phyloP scores from a whole-genome alignment of 1,139 yeast species.

The Pichia norvegensis region DNA sequence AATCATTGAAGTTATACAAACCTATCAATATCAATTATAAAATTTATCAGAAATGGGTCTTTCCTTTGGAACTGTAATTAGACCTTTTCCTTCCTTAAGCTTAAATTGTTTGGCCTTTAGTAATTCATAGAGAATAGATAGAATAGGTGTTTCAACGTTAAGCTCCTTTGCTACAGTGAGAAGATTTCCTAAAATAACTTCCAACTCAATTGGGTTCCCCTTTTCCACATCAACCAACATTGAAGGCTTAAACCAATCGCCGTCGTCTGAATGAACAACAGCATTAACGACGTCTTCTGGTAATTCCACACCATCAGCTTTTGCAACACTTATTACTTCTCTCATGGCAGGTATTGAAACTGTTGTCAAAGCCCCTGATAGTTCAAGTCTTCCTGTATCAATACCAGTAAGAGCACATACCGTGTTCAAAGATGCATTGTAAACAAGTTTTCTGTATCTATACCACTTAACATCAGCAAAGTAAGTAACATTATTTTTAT shows the following conservation, averaged over 20 bases:
- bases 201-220: conserved; percentile 47
- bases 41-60: conserved; percentile 16
- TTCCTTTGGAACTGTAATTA: conserved; percentile 26
- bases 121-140: conserved; percentile 33
- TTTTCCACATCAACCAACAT: conserved; percentile 49
- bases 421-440: conserved; percentile 48
- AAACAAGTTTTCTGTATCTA: conserved; percentile 48
- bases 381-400: conserved; percentile 37
- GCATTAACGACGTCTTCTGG: conserved; percentile 32
- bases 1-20: neutral
- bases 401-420: conserved; percentile 39
- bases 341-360: conserved; percentile 44
- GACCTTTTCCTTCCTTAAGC: conserved; percentile 35
- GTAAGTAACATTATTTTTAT: conserved; percentile 28
- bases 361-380: conserved; percentile 36
- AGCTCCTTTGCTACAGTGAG: conserved; percentile 39
- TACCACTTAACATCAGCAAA: conserved; percentile 39
- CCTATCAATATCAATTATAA: neutral
- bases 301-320: conserved; percentile 43
- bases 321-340: conserved; percentile 44
- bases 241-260: conserved; percentile 47
- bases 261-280: conserved; percentile 46
- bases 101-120: conserved; percentile 36
- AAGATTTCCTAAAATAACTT: conserved; percentile 49
- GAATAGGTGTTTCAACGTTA: conserved; percentile 39